Base-by-base conservation (phyloP, 148 eudicot species). In the Euryodendron excelsum region DNA sequence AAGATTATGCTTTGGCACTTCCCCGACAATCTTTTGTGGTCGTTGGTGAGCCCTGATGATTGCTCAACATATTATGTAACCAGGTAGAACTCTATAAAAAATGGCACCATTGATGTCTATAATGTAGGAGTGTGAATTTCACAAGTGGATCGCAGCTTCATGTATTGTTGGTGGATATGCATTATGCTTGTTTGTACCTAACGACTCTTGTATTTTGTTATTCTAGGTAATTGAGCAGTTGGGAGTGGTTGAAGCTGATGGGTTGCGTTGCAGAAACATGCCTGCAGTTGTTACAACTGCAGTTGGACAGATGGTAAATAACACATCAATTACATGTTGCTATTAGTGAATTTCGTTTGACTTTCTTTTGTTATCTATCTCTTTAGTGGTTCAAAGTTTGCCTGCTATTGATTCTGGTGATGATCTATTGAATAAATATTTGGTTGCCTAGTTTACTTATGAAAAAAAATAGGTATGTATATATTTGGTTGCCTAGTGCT, bases 301-400 rank as follows among this genome's bases (percentile, higher is more conserved):
- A 60, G 87, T 89, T 84, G 99, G 90, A 55, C 97, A 91, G 85
- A 93, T 93, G 97, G 99, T 95, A 84, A 69, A 80, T 69, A 44
- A 28, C 45, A 60, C 47, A 28, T 41, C 44, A 14, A 11, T 70
- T 27, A 13, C 28, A 33, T 13, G 36, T 39, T 75, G 33, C 27
- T 75, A 36, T 39, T 1, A 1, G 13, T 21, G 28, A 23, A 41
- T 25, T 13, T 53, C 13, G 5, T 37, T 25, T 59, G 14, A 33
- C n/a, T 10, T 58, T 59, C 4, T 17, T 14, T 15, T 41, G 44
- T 34, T 28, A 5, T 8, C 3, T 6, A 23, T 13, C 15, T 74
- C n/a, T 1, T 9, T 5, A 9, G 45, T 41, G 45, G 45, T 41
- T 41, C 45, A 41, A 41, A 41, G 4, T 41, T 41, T 41, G 45